Evolutionary conservation across 1,284 basidiomycete genomes (phyloP).

Genomic region (Malassezia japonica): DNA sequence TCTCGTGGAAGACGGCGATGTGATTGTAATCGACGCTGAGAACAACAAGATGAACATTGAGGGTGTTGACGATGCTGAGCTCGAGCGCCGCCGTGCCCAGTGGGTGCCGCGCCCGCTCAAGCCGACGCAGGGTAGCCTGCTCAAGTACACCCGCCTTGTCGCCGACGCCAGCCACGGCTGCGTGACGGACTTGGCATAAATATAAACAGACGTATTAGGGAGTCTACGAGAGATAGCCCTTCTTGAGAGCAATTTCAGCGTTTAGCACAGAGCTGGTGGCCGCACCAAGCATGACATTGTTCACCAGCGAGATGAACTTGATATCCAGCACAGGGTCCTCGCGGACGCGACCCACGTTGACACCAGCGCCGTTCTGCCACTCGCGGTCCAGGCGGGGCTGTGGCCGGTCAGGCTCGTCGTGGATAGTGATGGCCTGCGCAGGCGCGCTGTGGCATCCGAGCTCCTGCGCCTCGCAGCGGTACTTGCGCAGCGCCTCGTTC

Average conservation of each 20-base stretch:
- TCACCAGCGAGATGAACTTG: slow-evolving; percentile 75
- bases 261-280: slow-evolving; percentile 97
- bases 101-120: slow-evolving; percentile 80
- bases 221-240: slow-evolving; percentile 53
- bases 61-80: slow-evolving; percentile 61
- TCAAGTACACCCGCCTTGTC: slow-evolving; percentile 45
- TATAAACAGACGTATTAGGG: background rate
- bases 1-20: slow-evolving; percentile 74
- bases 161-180: slow-evolving; percentile 75
- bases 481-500: slow-evolving; percentile 66
- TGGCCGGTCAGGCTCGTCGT: slow-evolving; percentile 83
- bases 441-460: slow-evolving; percentile 79
- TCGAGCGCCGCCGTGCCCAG: slow-evolving; percentile 58
- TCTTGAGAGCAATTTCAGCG: slow-evolving; percentile 82
- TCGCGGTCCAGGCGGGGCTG: slow-evolving; percentile 88
- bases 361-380: slow-evolving; percentile 81
- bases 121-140: slow-evolving; percentile 59
- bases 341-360: slow-evolving; percentile 81
- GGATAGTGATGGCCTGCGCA: slow-evolving; percentile 73
- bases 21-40: slow-evolving; percentile 66
- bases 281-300: slow-evolving; percentile 92
- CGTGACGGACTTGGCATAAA: slow-evolving; percentile 63
- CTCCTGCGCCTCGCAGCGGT: slow-evolving; percentile 68
- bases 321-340: slow-evolving; percentile 78
- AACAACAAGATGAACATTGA: slow-evolving; percentile 67